phyloP scores from a whole-genome alignment of 371 early-diverging fungal species.

The Circinella minor region DNA sequence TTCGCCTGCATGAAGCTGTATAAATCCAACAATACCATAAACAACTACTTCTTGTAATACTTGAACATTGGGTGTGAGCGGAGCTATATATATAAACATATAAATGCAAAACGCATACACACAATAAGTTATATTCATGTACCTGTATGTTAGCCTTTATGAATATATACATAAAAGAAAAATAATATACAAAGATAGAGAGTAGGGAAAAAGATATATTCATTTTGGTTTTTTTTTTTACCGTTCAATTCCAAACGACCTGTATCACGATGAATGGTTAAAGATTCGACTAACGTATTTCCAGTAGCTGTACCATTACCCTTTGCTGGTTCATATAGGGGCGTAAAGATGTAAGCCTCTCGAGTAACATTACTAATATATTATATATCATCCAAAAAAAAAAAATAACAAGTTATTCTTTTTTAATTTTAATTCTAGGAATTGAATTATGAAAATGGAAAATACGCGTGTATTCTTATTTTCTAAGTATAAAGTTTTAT shows the following conservation, averaged over 20 bases:
- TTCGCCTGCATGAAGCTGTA: constrained; percentile 63
- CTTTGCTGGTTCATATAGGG: constrained; percentile 43
- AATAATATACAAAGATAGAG: too few relatives aligned
- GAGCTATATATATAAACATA: constrained; percentile 21
- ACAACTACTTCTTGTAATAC: constrained; percentile 30
- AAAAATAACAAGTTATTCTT: too few relatives aligned
- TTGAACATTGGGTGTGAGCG: constrained; percentile 21
- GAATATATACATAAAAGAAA: too few relatives aligned
- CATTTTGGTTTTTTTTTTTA: constrained; percentile 10
- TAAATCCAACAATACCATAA: constrained; percentile 77
- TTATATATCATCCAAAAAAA: neutral
- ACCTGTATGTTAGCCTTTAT: too few relatives aligned
- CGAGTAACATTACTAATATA: constrained; percentile 33
- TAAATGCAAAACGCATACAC: neutral
- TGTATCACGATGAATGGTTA: constrained; percentile 42
- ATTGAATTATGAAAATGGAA: neutral
- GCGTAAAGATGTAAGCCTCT: constrained; percentile 41
- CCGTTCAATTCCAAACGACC: constrained; percentile 44
- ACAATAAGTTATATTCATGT: neutral
- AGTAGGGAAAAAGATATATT: too few relatives aligned
- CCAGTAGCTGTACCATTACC: constrained; percentile 3
- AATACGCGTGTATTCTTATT: neutral
- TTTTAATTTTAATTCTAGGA: neutral
- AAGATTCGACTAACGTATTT: constrained; percentile 11
- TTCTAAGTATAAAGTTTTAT: neutral